Evolutionary conservation across 768 basidiomycete species (phyloP), one percentile per base, ranked within the genome.

Genomic region (Leucocoprinus sp.): DNA sequence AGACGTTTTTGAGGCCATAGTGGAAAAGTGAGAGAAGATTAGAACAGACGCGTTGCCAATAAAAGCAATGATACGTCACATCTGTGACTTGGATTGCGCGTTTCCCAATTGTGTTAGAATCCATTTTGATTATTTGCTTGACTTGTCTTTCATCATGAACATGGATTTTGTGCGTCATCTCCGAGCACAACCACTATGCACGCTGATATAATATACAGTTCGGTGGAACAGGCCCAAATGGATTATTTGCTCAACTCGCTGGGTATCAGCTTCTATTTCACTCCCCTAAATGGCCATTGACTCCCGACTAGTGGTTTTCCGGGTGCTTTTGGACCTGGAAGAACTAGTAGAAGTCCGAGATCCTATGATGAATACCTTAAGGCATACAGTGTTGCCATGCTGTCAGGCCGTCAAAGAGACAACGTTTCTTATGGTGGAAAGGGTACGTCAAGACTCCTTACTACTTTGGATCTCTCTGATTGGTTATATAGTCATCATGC

Each of bases 341-440:
- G 73, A 15, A 26, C 29, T 12, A 69, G 74, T 6, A 54, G 77
- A n/a, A 74, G 80, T 48, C 74, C 88, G 11, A 75, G 82, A 51
- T 71, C 87, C 0, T 98, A 90, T 58, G 85, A 93, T 57, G 89
- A 95, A 55, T 93, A 95, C 66, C 74, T 92, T 55, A 93, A 87
- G 59, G 96, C 93, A 1, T 95, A 93, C 60, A 93, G 91, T 53
- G 87, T 93, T 42, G 93, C 91, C 15, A 92, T 97, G 82, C 80
- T 96, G 43, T 84, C 84, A 1, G 82, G 90, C 23, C 74, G 75
- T 52, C 84, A 91, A 64, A 72, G 91, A 64, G 80, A 90, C 51
- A 96, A 98, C 60, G 65, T 99, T 23, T 89, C 91, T 45, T 98
- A 93, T 56, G 96, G 96, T 52, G 96, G 96, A 60, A 98, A 98